Evolutionary conservation across 2,329 filamentous ascomycete genomes (phyloP).

Genomic region (Calonectria montana): DNA sequence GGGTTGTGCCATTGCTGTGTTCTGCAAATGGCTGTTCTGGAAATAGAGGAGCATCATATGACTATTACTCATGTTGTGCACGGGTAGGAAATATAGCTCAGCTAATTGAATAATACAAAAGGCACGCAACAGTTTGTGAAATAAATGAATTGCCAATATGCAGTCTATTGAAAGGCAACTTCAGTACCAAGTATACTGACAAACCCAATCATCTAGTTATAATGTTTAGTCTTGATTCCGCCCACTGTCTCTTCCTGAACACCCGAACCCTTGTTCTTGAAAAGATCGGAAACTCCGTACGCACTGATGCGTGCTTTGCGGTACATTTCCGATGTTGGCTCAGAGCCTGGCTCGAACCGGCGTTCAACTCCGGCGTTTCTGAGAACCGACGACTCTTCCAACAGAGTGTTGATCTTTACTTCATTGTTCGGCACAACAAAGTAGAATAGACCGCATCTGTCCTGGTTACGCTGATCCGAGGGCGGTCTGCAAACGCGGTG

Average conservation of each 20-base stretch:
- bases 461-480: neutral
- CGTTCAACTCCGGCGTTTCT: neutral
- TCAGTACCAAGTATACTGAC: too few relatives aligned
- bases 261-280: neutral
- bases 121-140: too few relatives aligned
- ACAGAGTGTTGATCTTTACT: neutral
- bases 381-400: neutral
- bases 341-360: neutral
- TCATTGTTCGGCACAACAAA: neutral
- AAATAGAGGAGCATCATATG: too few relatives aligned
- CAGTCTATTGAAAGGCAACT: neutral
- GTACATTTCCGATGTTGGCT: neutral
- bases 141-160: neutral
- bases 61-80: too few relatives aligned
- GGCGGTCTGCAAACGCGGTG: conserved; percentile 4
- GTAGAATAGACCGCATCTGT: neutral
- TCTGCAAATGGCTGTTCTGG: too few relatives aligned
- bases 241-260: neutral
- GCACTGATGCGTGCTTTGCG: neutral
- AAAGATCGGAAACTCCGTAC: neutral
- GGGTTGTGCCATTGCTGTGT: too few relatives aligned
- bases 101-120: neutral
- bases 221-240: neutral
- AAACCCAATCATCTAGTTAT: neutral
- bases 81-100: too few relatives aligned